Evolutionary conservation across 805 yeast genomes (phyloP).

Genomic region (Lipomyces yamanashiensis): DNA sequence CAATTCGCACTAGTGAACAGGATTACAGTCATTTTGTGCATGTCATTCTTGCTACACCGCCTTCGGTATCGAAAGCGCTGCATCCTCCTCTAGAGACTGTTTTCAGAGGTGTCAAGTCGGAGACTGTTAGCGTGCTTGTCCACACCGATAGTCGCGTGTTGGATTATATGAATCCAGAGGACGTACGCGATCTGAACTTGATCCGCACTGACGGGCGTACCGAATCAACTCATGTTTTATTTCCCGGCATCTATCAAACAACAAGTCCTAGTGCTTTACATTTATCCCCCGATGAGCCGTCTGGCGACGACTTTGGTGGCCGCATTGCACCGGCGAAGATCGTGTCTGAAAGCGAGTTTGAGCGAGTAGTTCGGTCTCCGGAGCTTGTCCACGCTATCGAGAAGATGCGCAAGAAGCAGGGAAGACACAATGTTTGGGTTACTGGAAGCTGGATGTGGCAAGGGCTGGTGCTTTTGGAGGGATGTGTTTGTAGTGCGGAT

Average conservation of each 20-base stretch:
- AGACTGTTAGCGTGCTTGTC: constrained; percentile 24
- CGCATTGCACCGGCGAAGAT: constrained; percentile 24
- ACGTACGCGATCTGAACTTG: constrained; percentile 31
- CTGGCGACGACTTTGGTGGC: constrained; percentile 22
- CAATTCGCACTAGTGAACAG: constrained; percentile 14
- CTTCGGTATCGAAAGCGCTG: constrained; percentile 7
- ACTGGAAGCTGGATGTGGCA: constrained; percentile 35
- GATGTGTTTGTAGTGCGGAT: constrained; percentile 31
- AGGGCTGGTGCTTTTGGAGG: constrained; percentile 33
- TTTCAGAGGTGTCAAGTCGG: constrained; percentile 17
- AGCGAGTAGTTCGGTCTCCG: constrained; percentile 28
- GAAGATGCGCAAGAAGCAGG: constrained; percentile 25
- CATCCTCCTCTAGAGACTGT: constrained; percentile 16
- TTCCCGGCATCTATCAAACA: constrained; percentile 31
- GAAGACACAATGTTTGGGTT: constrained; percentile 32
- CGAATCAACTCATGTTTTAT: constrained; percentile 31
- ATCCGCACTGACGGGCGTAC: constrained; percentile 10
- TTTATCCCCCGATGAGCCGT: background rate
- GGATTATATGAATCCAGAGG: constrained; percentile 13
- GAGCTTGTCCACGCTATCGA: constrained; percentile 27
- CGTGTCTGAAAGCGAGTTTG: constrained; percentile 21
- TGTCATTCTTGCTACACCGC: constrained; percentile 31
- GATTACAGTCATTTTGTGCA: constrained; percentile 23
- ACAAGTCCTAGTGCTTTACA: constrained; percentile 22
- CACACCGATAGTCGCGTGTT: constrained; percentile 32